Conservation (phyloP, 2,329 filamentous ascomycete species). For the Neofusicoccum ribis region DNA sequence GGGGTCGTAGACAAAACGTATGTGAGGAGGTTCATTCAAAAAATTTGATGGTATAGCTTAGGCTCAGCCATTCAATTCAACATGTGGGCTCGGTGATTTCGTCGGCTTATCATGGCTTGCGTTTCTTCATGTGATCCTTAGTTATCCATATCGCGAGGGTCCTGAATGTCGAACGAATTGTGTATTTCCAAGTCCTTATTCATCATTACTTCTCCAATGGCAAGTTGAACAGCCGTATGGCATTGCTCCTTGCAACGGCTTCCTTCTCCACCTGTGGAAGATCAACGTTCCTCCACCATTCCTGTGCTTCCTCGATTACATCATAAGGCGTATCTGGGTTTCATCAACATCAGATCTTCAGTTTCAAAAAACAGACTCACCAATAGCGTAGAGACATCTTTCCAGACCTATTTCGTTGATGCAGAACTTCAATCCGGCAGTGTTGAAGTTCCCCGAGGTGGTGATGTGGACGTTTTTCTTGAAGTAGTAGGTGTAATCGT, state of each 20-base stretch:
- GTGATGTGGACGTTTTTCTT: constrained; percentile 45
- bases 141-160: too few relatives aligned
- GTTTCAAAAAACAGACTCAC: constrained; percentile 23
- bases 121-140: too few relatives aligned
- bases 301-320: constrained; percentile 30
- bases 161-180: too few relatives aligned
- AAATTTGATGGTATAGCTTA: too few relatives aligned
- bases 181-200: too few relatives aligned
- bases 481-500: constrained; percentile 40
- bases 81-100: too few relatives aligned
- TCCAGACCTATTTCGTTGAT: constrained; percentile 42
- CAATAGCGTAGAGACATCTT: constrained; percentile 44
- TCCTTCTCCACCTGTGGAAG: constrained; percentile 11
- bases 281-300: constrained; percentile 28
- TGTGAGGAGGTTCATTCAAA: too few relatives aligned
- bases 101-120: too few relatives aligned
- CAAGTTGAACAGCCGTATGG: constrained; percentile 43
- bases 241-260: constrained; percentile 50
- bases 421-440: constrained; percentile 42
- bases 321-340: constrained; percentile 32
- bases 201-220: constrained; percentile 21
- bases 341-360: accelerated
- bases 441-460: constrained; percentile 45
- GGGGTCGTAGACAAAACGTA: too few relatives aligned
- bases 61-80: too few relatives aligned